Percentiles rank a stretch among this genome's conserved stretches.
Conservation (phyloP, 441 rosid genomes). For the Populus trichocarpa region DNA sequence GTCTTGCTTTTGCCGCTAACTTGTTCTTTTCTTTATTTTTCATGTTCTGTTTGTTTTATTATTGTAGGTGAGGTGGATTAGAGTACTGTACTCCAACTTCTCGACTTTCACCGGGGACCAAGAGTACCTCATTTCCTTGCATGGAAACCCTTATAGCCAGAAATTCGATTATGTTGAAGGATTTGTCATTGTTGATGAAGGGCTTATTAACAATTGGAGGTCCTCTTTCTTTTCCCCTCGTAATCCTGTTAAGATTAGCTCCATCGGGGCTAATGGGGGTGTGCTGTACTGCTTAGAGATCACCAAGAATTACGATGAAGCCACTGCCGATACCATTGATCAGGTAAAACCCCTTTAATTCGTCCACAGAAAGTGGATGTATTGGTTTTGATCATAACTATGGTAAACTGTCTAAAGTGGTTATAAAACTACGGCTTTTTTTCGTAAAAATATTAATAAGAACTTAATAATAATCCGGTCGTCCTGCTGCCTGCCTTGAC, state of each 20-base stretch:
- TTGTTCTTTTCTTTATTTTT: slow-evolving; percentile 16
- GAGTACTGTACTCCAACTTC: slow-evolving; percentile 79
- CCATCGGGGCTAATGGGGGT: slow-evolving; percentile 56
- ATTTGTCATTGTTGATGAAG: slow-evolving; percentile 87
- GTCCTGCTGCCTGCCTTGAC: no score
- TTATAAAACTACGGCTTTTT: background rate
- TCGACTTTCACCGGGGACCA: slow-evolving; percentile 71
- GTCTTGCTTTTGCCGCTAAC: slow-evolving; percentile 26
- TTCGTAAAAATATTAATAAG: background rate
- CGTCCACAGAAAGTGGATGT: background rate
- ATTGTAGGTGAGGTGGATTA: slow-evolving; percentile 85
- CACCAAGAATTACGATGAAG: slow-evolving; percentile 74
- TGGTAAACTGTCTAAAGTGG: background rate
- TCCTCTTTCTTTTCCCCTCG: slow-evolving; percentile 88
- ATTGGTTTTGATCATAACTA: background rate
- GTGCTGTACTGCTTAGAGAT: slow-evolving; percentile 85
- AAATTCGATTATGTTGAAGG: slow-evolving; percentile 95
- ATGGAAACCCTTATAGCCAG: slow-evolving; percentile 30
- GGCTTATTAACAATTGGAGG: slow-evolving; percentile 90
- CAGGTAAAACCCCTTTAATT: slow-evolving; percentile 40
- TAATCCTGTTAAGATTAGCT: slow-evolving; percentile 74
- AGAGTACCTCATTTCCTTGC: slow-evolving; percentile 70
- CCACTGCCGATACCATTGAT: slow-evolving; percentile 47
- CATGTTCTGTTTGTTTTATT: background rate
- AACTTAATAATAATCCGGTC: background rate